phyloP scores from a whole-genome alignment of 23 red algal genomes.

The Gracilaria gracilis region DNA sequence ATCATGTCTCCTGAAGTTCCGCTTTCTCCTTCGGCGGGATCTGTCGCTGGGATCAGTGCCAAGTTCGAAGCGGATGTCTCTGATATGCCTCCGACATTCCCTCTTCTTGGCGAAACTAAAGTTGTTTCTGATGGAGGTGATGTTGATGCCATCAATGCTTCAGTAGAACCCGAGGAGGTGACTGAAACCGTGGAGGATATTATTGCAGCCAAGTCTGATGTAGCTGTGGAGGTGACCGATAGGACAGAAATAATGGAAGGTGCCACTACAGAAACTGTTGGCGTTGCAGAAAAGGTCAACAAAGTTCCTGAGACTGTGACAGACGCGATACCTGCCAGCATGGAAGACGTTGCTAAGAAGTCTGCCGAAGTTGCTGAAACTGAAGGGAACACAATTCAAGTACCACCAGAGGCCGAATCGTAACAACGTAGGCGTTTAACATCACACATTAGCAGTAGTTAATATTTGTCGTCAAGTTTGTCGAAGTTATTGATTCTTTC shows the following conservation, averaged over 20 bases:
- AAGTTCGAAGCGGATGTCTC: slow-evolving; percentile 16
- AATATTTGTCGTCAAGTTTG: slow-evolving; percentile 38
- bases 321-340: not conserved
- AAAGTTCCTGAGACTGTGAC: not conserved
- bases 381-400: not conserved
- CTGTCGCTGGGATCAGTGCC: slow-evolving; percentile 22
- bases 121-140: too few relatives aligned
- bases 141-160: not conserved
- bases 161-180: not conserved
- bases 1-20: not conserved
- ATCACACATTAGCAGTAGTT: not conserved
- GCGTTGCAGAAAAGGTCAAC: not conserved
- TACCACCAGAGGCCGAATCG: not conserved
- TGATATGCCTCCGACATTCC: not conserved
- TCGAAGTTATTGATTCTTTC: slow-evolving; percentile 15
- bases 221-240: not conserved
- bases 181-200: not conserved
- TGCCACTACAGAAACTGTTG: not conserved
- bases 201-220: not conserved
- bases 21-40: not conserved
- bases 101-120: not conserved
- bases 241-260: not conserved
- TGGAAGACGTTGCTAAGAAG: not conserved
- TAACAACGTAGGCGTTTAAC: not conserved
- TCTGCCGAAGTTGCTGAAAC: not conserved